phyloP scores from a whole-genome alignment of 2,329 filamentous ascomycete genomes.

The Colletotrichum costaricense region DNA sequence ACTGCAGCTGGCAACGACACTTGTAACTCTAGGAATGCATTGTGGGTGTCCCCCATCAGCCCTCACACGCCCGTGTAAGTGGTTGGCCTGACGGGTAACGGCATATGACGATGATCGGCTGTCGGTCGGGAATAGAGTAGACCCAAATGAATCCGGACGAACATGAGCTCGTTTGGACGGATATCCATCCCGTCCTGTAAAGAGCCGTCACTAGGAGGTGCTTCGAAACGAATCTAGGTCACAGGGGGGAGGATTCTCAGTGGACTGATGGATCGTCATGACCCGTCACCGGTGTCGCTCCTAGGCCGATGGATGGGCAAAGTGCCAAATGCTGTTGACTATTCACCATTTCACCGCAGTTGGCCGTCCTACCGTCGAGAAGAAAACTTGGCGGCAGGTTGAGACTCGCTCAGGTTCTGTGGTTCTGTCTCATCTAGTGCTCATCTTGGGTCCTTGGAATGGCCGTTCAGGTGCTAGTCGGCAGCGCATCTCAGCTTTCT shows the following conservation, averaged over 20 bases:
- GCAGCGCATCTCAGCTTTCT: neutral
- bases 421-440: conserved; percentile 1
- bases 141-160: neutral
- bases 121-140: conserved; percentile 15
- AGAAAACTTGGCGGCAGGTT: neutral
- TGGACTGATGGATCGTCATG: neutral
- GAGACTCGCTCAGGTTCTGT: neutral
- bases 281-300: neutral
- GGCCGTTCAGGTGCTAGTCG: neutral
- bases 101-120: conserved; percentile 11
- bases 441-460: conserved; percentile 5
- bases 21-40: neutral
- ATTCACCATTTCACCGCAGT: neutral
- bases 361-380: neutral
- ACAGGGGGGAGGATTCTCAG: conserved; percentile 10
- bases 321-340: neutral
- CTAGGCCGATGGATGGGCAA: neutral
- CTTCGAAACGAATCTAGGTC: conserved; percentile 17
- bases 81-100: conserved; percentile 5
- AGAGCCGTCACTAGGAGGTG: conserved; percentile 7
- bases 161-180: neutral
- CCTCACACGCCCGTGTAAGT: conserved; percentile 7
- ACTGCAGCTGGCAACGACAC: conserved; percentile 1
- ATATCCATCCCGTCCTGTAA: conserved; percentile 16
- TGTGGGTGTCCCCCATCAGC: neutral